phyloP scores from a whole-genome alignment of 306 rosid genomes.

The Fagus sylvatica region DNA sequence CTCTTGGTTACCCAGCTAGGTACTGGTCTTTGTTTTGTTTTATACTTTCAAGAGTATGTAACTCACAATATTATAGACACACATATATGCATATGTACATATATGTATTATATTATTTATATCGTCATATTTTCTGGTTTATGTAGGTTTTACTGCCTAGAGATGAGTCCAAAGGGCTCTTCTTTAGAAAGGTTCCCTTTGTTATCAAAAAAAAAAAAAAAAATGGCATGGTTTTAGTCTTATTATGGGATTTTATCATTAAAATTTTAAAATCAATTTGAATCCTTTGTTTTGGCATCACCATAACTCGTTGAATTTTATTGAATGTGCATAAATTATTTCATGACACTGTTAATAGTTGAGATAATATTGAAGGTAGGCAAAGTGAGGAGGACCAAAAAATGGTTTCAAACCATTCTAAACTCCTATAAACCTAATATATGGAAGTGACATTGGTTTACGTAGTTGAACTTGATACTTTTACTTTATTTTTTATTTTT shows the following conservation, averaged over 20 bases:
- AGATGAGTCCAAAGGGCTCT: too few relatives aligned
- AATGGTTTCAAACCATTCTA: neutral
- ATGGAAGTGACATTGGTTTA: neutral
- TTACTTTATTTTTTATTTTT: neutral
- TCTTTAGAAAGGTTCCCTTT: too few relatives aligned
- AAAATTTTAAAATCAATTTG: too few relatives aligned
- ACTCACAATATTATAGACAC: too few relatives aligned
- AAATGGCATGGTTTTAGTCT: too few relatives aligned
- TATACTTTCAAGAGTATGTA: neutral
- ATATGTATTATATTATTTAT: too few relatives aligned
- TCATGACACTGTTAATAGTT: neutral
- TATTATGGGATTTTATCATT: neutral
- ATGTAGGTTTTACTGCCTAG: too few relatives aligned
- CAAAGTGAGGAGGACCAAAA: neutral
- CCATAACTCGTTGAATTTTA: neutral
- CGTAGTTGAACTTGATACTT: neutral
- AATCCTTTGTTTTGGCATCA: neutral
- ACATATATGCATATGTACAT: too few relatives aligned
- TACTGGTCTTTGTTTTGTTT: conserved; percentile 28
- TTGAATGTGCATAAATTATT: neutral
- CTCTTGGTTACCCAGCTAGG: conserved; percentile 96
- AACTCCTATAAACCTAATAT: neutral
- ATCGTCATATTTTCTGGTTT: neutral
- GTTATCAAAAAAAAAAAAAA: too few relatives aligned
- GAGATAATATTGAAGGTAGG: neutral